Evolutionary conservation across 2,329 filamentous ascomycete genomes (phyloP), one percentile per base, ranked within the genome.

Genomic region (Aspergillus proliferans): DNA sequence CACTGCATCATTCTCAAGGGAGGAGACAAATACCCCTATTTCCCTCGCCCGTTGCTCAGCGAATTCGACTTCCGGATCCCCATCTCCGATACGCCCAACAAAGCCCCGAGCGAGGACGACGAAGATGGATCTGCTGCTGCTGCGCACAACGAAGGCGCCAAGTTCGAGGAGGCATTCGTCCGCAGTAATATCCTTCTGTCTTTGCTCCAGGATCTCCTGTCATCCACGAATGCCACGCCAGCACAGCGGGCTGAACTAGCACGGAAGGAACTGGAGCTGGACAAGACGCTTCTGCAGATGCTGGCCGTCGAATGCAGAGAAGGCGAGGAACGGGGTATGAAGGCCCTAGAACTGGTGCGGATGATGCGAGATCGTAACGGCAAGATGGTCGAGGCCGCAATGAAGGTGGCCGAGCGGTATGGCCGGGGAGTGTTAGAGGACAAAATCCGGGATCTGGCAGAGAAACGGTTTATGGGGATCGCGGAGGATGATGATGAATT

Each of bases 1-100:
- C 92, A 97, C 76, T 98, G 94, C 73, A 96, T 98, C 71, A 97
- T 98, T 60, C 84, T 98, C 64, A 98, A 98, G 72, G 93, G 93
- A 54, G 87, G 87, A 33, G 93, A 98, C 65, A 82, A 86, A 63
- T 88, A 96, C 63, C 91, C 92, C 0, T 96, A 93, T 73, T 97
- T 92, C 72, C 93, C 89, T 9, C 84, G 87, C 8, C 91, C 89
- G 2, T 75, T 96, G 34, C 84, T 98, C 33, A 91, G 86, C 39
- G 93, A 98, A 67, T 98, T 98, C 64, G 88, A 90, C 44, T 95
- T 98, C 66, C 83, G 85, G 40, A 81, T 98, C 15, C 93, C 94
- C 0, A 74, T 96, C 30, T 81, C 82, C 3, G 81, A 81, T 1
- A 68, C 73, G 4, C 68, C 72, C 2, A 73, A 76, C 0, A 73